Evolutionary conservation across 768 basidiomycete genomes (phyloP).

Genomic region (Podaxis sp.): DNA sequence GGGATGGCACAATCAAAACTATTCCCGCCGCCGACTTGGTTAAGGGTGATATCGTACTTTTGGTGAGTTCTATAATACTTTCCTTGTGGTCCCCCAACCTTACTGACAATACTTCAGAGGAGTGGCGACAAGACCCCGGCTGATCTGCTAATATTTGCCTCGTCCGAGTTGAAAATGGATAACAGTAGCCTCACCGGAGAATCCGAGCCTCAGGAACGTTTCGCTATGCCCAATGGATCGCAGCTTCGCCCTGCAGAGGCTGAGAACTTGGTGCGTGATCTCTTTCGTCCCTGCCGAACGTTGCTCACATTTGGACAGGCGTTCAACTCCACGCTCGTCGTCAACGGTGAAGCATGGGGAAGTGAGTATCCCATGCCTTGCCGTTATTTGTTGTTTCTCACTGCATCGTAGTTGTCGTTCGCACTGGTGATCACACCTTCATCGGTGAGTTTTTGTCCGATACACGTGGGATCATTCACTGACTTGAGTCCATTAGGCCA

Average conservation of each 20-base stretch:
- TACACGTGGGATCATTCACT: neutral
- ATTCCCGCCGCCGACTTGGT: conserved; percentile 63
- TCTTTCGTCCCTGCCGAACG: neutral
- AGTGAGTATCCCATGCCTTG: conserved; percentile 33
- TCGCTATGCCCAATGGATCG: conserved; percentile 44
- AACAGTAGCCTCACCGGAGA: conserved; percentile 72
- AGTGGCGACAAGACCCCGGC: conserved; percentile 72
- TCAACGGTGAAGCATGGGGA: conserved; percentile 74
- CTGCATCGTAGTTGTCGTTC: conserved; percentile 49
- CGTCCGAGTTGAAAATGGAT: conserved; percentile 66
- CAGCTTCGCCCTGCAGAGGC: conserved; percentile 54
- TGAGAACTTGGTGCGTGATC: conserved; percentile 50
- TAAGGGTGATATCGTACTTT: conserved; percentile 62
- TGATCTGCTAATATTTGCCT: conserved; percentile 57
- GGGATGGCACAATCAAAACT: conserved; percentile 51
- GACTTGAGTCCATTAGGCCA: conserved; percentile 41
- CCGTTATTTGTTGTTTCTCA: neutral
- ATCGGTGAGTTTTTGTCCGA: conserved; percentile 39
- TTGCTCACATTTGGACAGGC: conserved; percentile 33
- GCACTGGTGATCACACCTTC: conserved; percentile 65
- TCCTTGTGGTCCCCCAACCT: neutral
- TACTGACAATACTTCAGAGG: conserved; percentile 34
- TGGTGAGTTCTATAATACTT: conserved; percentile 35
- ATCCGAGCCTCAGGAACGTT: conserved; percentile 66
- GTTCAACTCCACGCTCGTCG: conserved; percentile 69